Conservation (phyloP, 129 eudicot genomes). For the Lonicera japonica region DNA sequence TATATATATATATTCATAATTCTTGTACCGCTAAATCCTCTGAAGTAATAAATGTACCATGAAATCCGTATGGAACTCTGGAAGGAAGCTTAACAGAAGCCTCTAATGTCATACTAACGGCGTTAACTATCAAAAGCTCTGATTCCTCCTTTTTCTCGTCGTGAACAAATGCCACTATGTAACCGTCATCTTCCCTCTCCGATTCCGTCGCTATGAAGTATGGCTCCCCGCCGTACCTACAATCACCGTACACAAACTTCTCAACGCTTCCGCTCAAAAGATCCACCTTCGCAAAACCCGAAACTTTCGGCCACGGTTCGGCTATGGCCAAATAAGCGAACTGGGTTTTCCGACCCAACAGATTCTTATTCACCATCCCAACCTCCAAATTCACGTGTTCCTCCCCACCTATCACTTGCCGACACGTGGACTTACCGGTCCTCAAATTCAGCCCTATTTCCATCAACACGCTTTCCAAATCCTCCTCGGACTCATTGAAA, state of each 20-base stretch:
- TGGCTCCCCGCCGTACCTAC: slow-evolving; percentile 13
- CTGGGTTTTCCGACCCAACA: slow-evolving; percentile 4
- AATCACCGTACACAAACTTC: neutral
- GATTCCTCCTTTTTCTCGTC: slow-evolving; percentile 8
- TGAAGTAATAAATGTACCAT: slow-evolving; percentile 11
- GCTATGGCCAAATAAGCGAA: slow-evolving; percentile 15
- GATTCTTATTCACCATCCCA: slow-evolving; percentile 13
- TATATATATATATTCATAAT: neutral
- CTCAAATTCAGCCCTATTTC: slow-evolving; percentile 17
- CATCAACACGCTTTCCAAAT: neutral
- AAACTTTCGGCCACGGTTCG: slow-evolving; percentile 19
- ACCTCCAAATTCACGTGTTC: slow-evolving; percentile 15
- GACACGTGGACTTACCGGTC: slow-evolving; percentile 6
- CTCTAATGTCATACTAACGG: slow-evolving; percentile 11
- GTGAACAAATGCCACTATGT: slow-evolving; percentile 15
- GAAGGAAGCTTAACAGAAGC: slow-evolving; percentile 19
- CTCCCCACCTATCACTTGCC: neutral
- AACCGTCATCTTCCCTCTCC: slow-evolving; percentile 9
- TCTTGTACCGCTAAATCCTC: slow-evolving; percentile 5
- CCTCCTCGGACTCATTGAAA: slow-evolving; percentile 16
- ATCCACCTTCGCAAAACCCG: slow-evolving; percentile 11
- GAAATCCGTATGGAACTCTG: slow-evolving; percentile 15
- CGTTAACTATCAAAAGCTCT: slow-evolving; percentile 12
- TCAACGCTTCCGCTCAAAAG: neutral
- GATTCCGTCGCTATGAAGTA: slow-evolving; percentile 3